Evolutionary conservation across 352 stramenopile species (phyloP), one percentile per base, ranked within the genome.

Genomic region (Thalassiosira exigua): DNA sequence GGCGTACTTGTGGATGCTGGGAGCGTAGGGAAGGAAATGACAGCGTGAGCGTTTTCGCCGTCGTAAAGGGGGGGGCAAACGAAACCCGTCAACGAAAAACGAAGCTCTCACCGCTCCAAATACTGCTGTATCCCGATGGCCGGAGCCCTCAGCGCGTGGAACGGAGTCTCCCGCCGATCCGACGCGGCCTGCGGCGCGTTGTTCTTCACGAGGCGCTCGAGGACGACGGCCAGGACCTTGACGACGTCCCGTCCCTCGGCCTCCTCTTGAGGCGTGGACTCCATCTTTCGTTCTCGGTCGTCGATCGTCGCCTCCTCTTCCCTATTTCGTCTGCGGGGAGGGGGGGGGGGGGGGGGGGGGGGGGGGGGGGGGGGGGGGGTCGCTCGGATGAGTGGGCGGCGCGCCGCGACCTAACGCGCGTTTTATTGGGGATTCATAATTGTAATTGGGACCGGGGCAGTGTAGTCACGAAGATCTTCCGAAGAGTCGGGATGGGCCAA

Each of bases 1-100:
- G 30, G 97, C 96, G 85, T 99, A 99, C 85, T 98, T 98, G 81
- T 98, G 95, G 80, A 99, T 99, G 19, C 90, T 82, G 29, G 3
- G 44, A 39, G 1, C 68, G 19, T 26, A 30, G 22, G n/a, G n/a
- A 46, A n/a, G 51, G 32, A 46, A 19, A 5, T 0, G 52, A 68
- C 52, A 53, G 32, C 41, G 33, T 26, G 51, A 46, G 57, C 26
- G 36, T 33, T 11, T 60, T 50, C 42, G 33, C 19, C 41, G 21
- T 17, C 11, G 33, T 54, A 56, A 46, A 52, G 24, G 39, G 67
- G 32, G 41, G 24, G 50, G 4, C 51, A 36, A 57, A 44, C 42
- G 60, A 30, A 21, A 56, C 1, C 33, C 33, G 22, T 19, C 14
- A 66, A 62, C 30, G 3, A 58, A 41, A 17, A 61, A 41, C 9